Conservation (phyloP, 192 early-diverging fungal genomes). For the Thoreauomyces humboldtii region DNA sequence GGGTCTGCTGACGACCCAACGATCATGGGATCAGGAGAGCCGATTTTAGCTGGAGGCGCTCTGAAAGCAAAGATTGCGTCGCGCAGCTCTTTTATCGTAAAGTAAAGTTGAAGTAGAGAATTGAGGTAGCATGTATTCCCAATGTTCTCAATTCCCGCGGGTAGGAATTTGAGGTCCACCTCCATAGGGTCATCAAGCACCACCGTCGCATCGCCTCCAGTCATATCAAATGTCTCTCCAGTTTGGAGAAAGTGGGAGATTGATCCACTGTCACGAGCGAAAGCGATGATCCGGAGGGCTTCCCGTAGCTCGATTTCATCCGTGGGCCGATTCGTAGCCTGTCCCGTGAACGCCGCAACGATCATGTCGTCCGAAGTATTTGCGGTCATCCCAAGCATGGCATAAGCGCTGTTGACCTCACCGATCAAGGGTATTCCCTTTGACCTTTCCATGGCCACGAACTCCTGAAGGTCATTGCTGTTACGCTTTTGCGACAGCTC, state of each 20-base stretch:
- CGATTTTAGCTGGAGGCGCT: neutral
- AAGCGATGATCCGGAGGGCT: slow-evolving; percentile 19
- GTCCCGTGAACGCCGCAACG: neutral
- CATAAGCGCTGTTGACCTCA: slow-evolving; percentile 18
- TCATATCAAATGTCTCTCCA: slow-evolving; percentile 14
- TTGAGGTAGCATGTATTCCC: slow-evolving; percentile 48
- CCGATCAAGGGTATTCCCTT: slow-evolving; percentile 17
- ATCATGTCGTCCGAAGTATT: slow-evolving; percentile 9
- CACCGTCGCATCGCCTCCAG: neutral
- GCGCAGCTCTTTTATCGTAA: slow-evolving; percentile 27
- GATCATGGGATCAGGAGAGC: no score
- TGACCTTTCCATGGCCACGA: slow-evolving; percentile 31
- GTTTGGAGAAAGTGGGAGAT: slow-evolving; percentile 31
- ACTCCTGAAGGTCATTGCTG: slow-evolving; percentile 26
- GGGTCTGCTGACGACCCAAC: no score
- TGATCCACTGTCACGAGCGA: slow-evolving; percentile 21
- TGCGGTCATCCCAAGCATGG: neutral
- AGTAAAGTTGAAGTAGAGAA: slow-evolving; percentile 34
- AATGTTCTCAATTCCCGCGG: slow-evolving; percentile 39
- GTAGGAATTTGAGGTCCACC: slow-evolving; percentile 3
- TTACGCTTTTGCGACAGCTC: slow-evolving; percentile 17
- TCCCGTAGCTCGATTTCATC: slow-evolving; percentile 8
- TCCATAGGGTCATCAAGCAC: neutral
- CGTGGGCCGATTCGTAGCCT: neutral
- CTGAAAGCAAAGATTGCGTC: slow-evolving; percentile 23